phyloP scores from a whole-genome alignment of 2,329 filamentous ascomycete species.

The Aspergillus novoparasiticus region DNA sequence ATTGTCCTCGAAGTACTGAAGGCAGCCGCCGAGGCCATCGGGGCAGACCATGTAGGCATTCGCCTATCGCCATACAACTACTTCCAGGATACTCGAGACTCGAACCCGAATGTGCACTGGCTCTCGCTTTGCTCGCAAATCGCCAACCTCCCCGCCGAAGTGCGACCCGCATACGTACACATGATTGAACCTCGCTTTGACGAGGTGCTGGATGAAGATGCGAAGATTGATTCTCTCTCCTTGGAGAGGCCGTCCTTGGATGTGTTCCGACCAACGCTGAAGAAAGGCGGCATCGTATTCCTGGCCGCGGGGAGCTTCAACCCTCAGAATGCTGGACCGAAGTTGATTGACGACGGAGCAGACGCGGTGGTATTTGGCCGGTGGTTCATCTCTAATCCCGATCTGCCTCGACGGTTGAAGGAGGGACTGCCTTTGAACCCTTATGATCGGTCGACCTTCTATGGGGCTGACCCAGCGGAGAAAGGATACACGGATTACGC shows the following conservation, averaged over 20 bases:
- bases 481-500: slow-evolving; percentile 46
- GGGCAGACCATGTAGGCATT: slow-evolving; percentile 56
- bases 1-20: slow-evolving; percentile 58
- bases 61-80: slow-evolving; percentile 58
- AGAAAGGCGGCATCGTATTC: background rate
- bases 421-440: slow-evolving; percentile 37
- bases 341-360: slow-evolving; percentile 9
- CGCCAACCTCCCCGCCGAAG: background rate
- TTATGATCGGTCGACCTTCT: slow-evolving; percentile 48
- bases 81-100: background rate
- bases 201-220: background rate
- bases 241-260: background rate
- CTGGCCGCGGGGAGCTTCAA: background rate
- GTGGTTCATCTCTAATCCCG: slow-evolving; percentile 48
- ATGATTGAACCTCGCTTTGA: background rate
- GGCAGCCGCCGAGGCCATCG: slow-evolving; percentile 49
- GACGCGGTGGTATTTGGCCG: slow-evolving; percentile 42
- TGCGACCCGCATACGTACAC: background rate
- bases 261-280: background rate
- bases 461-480: slow-evolving; percentile 32
- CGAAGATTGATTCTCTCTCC: background rate
- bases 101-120: background rate
- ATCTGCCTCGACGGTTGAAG: slow-evolving; percentile 43
- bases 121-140: background rate
- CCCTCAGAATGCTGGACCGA: background rate